Conservation (phyloP, 75 land plant genomes). For the Cunninghamia lanceolata region DNA sequence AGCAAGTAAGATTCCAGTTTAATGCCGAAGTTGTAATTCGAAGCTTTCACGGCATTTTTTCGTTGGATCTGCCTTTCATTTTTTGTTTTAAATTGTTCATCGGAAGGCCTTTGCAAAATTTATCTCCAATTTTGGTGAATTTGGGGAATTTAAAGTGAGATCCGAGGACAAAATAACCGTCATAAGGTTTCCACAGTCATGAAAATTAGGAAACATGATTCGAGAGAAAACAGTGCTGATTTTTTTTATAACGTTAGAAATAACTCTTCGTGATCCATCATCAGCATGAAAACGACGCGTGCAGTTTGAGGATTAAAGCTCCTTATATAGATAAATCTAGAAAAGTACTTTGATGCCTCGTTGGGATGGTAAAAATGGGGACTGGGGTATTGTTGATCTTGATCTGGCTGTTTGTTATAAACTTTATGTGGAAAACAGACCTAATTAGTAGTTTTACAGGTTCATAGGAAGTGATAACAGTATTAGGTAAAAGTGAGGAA, state of each 20-base stretch:
- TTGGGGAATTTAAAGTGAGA: slow-evolving; percentile 5
- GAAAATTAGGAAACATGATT: too few species aligned
- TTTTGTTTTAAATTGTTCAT: not conserved
- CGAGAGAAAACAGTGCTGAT: too few species aligned
- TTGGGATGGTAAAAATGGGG: too few species aligned
- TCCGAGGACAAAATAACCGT: not conserved
- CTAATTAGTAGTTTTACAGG: not conserved
- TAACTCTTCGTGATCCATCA: too few species aligned
- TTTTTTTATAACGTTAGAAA: too few species aligned
- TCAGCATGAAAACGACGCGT: too few species aligned
- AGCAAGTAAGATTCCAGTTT: slow-evolving; percentile 44
- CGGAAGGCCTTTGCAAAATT: not conserved
- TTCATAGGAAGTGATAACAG: not conserved
- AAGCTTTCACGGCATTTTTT: not conserved
- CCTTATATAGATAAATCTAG: too few species aligned
- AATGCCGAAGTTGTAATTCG: not conserved
- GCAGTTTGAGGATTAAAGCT: too few species aligned
- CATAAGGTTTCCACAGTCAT: not conserved
- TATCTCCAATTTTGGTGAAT: not conserved
- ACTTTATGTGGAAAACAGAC: not conserved
- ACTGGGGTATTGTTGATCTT: not conserved
- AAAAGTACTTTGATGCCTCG: too few species aligned
- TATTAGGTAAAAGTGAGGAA: not conserved
- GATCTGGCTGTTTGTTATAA: not conserved
- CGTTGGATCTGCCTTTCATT: not conserved